Evolutionary conservation across 106 monocot species (phyloP), one percentile per base, ranked within the genome.

Genomic region (Apostasia shenzhenica): DNA sequence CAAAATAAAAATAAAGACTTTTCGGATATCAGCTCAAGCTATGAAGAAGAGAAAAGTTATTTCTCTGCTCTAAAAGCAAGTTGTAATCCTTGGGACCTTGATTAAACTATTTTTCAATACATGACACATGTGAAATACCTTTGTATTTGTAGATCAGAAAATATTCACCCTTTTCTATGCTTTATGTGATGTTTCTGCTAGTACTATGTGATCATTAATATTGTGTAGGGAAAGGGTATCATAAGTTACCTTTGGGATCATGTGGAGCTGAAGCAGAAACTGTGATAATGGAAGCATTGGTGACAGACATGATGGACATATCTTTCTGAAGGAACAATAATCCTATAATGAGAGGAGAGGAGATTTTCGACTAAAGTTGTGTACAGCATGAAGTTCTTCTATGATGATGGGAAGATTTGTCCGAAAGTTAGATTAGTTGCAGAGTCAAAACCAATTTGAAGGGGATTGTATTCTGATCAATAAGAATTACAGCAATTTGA

Each of bases 251-350:
- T 37, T 78, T 67, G 44, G 53, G 73, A 45, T 66, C 78, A 2
- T 81, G 81, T 37, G 61, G 42, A 59, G 71, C 70, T 63, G 81
- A 81, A 76, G 81, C 74, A 49, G 81, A 81, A 57, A 49, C 67
- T 12, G 72, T 76, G 45, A 67, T 81, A 61, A 76, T 81, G 72
- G 76, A 81, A 54, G 13, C 65, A 4, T 64, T 81, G 68, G 72
- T 81, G 46, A 81, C 81, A 4, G 81, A 81, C 52, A 81, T 81
- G 76, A 81, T 81, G 81, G 81, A 81, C 14, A 76, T 81, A 54
- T 81, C 81, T 42, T 81, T 81, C 68, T 81, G 56, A 76, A 37
- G 8, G 5, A 14, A 38, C 43, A 38, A 1, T 63, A 14, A 44
- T 56, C 0, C 45, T 1, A 4, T 55, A 37, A 38, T 3, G 8